phyloP scores from a whole-genome alignment of 1,284 basidiomycete genomes.

The Amylostereum areolatum region DNA sequence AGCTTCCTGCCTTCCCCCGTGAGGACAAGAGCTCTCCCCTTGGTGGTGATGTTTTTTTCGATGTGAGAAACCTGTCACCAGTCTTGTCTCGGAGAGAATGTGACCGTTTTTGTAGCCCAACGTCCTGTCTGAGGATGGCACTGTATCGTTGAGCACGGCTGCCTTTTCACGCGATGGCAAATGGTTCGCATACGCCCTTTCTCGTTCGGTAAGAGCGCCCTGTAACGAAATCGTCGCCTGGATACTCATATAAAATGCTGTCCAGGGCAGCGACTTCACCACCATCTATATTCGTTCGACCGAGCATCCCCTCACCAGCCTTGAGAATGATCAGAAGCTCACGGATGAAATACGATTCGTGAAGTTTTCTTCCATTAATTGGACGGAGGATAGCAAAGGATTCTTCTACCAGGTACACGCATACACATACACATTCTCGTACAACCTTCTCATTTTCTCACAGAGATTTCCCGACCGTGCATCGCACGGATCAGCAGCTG shows the following conservation, averaged over 20 bases:
- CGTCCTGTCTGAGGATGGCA: slow-evolving; percentile 67
- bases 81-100: neutral
- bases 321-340: slow-evolving; percentile 46
- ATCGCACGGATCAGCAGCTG: slow-evolving; percentile 41
- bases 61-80: slow-evolving; percentile 35
- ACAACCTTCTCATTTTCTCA: neutral
- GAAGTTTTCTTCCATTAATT: slow-evolving; percentile 68
- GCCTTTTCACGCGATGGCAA: slow-evolving; percentile 64
- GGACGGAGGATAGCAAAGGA: slow-evolving; percentile 74
- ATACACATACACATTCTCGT: slow-evolving; percentile 1
- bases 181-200: slow-evolving; percentile 72
- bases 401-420: slow-evolving; percentile 76
- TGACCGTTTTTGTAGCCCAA: slow-evolving; percentile 44
- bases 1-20: slow-evolving; percentile 44
- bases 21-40: slow-evolving; percentile 26
- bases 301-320: slow-evolving; percentile 43
- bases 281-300: slow-evolving; percentile 67
- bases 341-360: slow-evolving; percentile 66
- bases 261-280: slow-evolving; percentile 69
- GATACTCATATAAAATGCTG: neutral
- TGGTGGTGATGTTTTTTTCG: slow-evolving; percentile 70
- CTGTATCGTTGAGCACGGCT: slow-evolving; percentile 52
- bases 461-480: slow-evolving; percentile 53
- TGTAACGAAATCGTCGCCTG: slow-evolving; percentile 12
- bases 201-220: slow-evolving; percentile 45